Base-by-base conservation (phyloP, 176 grass and related monocot genomes). In the Hsuehochloa calcarea region DNA sequence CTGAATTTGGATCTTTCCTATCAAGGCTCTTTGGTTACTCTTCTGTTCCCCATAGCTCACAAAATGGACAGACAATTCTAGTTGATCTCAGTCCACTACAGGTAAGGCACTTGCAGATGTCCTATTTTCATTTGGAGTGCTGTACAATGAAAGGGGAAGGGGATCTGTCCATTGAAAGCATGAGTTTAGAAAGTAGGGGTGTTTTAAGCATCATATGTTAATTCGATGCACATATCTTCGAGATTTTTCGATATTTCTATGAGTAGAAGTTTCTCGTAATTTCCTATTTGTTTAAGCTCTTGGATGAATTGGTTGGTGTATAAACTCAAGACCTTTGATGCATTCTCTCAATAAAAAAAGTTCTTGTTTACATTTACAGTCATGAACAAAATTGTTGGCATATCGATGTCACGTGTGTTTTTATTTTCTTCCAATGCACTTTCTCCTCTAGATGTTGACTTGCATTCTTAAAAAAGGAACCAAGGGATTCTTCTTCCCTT, bases 61-160 rank as follows among this genome's bases (percentile, higher is more conserved):
- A 80, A 75, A 72, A 75, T 70, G 67, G 74, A 79, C 79, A 87
- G 25, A 68, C 75, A 37, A 12, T 85, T 79, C 69, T 55, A 68
- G 13, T 90, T 76, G 63, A 68, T 89, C 80, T 91, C 63, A 91
- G 87, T 89, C 80, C 84, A 16, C 67, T 91, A 63, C 92, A 94
- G 92, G 92, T 94, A 81, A 1, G 19, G 9, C 34, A 54, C 7
- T 66, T 83, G 22, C 70, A 80, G 56, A 80, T 49, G 15, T 60
- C 5, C 20, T 25, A 16, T 29, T 80, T 58, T 86, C 43, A 58
- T 82, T 70, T 73, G 1, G 9, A 78, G 35, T 71, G 17, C n/a
- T 86, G 47, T 79, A 70, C 26, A 62, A 43, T 59, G 20, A 49
- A 31, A 27, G 14, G 34, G 10, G 37, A 70, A 52, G 54, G 44